Conservation (phyloP, 108 stramenopile species). For the Schizochytrium sp. region DNA sequence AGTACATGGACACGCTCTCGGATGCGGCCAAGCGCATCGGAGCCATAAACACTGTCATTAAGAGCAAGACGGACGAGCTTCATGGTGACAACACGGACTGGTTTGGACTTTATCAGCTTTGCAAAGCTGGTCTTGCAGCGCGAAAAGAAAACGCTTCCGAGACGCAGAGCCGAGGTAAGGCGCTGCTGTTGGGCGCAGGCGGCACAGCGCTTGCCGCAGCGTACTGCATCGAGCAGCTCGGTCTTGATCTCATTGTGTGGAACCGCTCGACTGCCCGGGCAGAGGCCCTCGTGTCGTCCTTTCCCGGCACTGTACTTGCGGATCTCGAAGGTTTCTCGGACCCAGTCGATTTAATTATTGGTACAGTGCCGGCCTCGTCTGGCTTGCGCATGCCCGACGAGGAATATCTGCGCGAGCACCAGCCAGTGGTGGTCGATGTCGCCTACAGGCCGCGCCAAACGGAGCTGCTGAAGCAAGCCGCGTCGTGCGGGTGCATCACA, state of each 20-base stretch:
- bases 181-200: slow-evolving; percentile 85
- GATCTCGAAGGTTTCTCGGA: slow-evolving; percentile 37
- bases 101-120: slow-evolving; percentile 69
- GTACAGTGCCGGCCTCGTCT: slow-evolving; percentile 81
- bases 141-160: not conserved
- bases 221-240: slow-evolving; percentile 60
- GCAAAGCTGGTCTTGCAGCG: not conserved
- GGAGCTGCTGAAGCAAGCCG: slow-evolving; percentile 70
- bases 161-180: not conserved
- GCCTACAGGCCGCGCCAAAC: slow-evolving; percentile 93
- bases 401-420: slow-evolving; percentile 49
- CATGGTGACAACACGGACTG: slow-evolving; percentile 98
- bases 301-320: slow-evolving; percentile 68
- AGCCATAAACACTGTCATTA: slow-evolving; percentile 87
- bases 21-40: slow-evolving; percentile 84
- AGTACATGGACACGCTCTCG: slow-evolving; percentile 45
- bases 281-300: slow-evolving; percentile 67
- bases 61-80: not conserved
- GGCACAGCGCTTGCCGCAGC: slow-evolving; percentile 94
- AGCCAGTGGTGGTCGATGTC: slow-evolving; percentile 55
- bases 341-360: slow-evolving; percentile 30
- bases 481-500: slow-evolving; percentile 60
- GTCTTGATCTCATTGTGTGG: slow-evolving; percentile 72
- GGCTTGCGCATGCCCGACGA: slow-evolving; percentile 70
- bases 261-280: slow-evolving; percentile 87